Base-by-base conservation (phyloP, 441 rosid genomes). In the Biscutella laevigata region DNA sequence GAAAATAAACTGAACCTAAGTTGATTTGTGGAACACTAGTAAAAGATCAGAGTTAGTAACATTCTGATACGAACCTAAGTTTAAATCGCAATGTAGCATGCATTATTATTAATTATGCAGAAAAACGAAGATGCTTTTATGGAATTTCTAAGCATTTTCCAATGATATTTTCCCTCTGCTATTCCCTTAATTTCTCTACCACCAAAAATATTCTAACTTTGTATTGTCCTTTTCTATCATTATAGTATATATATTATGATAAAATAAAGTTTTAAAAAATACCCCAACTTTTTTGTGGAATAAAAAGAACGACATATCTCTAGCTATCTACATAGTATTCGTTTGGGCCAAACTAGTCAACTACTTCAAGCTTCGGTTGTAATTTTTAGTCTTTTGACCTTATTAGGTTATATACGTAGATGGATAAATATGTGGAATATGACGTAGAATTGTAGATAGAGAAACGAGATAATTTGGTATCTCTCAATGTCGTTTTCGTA, bases 401-500 rank as follows among this genome's bases (percentile, higher is more conserved):
- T 53, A 9, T 6, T 11, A 25, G 12, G 16, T 33, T 7, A 22
- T 10, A 46, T 16, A 12, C 5, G 26, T 42, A n/a, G 11, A 29
- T 27, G 32, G 62, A 55, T 41, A 40, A 24, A 25, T 17, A 22
- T 16, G 21, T 49, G 25, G 8, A 36, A 44, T 7, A 40, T 29
- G 49, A 62, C 29, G 54, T 53, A 62, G 33, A 62, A 25, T 5
- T 19, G 41, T 29, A 15, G 13, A 15, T 14, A 15, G 34, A 62
- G 1, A 0, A 39, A 10, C 9, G 3, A 29, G 22, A 52, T 17
- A 4, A 35, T 27, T 51, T 53, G 54, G 61, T 21, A 39, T 11
- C 27, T 16, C 51, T 48, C 51, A 13, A 63, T 16, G 57, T 64
- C 46, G 19, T 20, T 56, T 56, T 56, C 63, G 16, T 20, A 40